A percentile compares a stretch with the other conserved stretches of the same genome.
phyloP scores from a whole-genome alignment of 768 basidiomycete species.

The Pisolithus sp. region DNA sequence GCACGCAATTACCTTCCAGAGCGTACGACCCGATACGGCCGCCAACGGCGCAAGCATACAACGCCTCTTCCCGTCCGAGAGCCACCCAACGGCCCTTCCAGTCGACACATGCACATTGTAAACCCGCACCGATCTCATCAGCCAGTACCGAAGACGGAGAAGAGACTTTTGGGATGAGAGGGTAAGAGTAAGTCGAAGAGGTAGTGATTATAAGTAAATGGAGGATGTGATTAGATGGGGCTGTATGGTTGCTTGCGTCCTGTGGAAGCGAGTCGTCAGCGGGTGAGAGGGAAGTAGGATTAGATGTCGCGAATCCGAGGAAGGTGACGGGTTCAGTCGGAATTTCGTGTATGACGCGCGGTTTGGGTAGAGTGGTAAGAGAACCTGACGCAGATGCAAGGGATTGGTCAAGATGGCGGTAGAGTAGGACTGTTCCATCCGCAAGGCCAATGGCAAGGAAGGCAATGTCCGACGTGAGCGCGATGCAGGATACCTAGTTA shows the following conservation, averaged over 20 bases:
- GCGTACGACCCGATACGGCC: slow-evolving; percentile 83
- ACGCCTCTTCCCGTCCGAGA: slow-evolving; percentile 86
- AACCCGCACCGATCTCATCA: slow-evolving; percentile 79
- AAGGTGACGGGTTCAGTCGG: slow-evolving; percentile 87
- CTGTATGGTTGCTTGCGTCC: neutral
- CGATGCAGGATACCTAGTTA: slow-evolving; percentile 65
- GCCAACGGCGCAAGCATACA: slow-evolving; percentile 78
- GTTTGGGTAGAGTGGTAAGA: slow-evolving; percentile 78
- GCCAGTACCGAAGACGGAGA: slow-evolving; percentile 62
- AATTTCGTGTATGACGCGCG: slow-evolving; percentile 77
- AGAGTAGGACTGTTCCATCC: slow-evolving; percentile 89
- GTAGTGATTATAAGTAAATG: slow-evolving; percentile 87
- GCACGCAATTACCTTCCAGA: slow-evolving; percentile 68
- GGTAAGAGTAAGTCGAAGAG: slow-evolving; percentile 70
- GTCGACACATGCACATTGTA: slow-evolving; percentile 84
- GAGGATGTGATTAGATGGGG: slow-evolving; percentile 32
- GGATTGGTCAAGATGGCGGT: slow-evolving; percentile 88
- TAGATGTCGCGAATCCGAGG: slow-evolving; percentile 65
- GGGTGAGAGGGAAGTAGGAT: slow-evolving; percentile 17
- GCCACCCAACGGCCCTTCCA: slow-evolving; percentile 68
- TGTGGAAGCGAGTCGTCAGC: slow-evolving; percentile 24
- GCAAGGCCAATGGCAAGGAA: slow-evolving; percentile 92
- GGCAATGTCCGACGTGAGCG: slow-evolving; percentile 68
- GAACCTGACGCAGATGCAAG: slow-evolving; percentile 59
- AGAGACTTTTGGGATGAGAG: slow-evolving; percentile 64